Evolutionary conservation across 805 yeast genomes (phyloP), one percentile per base, ranked within the genome.

Genomic region (Schizosaccharomyces octosporus): DNA sequence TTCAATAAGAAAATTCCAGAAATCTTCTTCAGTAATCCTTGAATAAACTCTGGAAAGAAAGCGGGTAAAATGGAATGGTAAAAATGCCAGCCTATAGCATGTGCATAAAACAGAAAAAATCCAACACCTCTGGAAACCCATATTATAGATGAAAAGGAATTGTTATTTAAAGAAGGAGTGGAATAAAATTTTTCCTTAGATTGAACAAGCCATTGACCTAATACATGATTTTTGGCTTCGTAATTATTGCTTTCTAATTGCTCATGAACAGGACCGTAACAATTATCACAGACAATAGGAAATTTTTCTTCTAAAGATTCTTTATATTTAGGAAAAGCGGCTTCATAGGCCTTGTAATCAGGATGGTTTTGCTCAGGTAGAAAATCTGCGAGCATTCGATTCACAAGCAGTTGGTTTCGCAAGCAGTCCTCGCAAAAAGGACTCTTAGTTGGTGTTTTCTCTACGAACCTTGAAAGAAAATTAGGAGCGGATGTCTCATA

Each of bases 401-500:
- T 43, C n/a, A 61, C 51, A 5, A 63, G 24, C 7, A 48, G 48
- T 48, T 64, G 65, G 36, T 64, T 64, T 19, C 45, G 24, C 29
- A 45, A 27, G 43, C 65, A 64, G 15, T 32, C 54, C 27, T 58
- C 36, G 45, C 65, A 64, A 59, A 64, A 64, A 15, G 65, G 65
- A 9, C 63, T 31, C 31, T n/a, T 19, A 48, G n/a, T 45, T 17
- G 17, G 27, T 19, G 17, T 45, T n/a, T 11, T 45, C 11, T 39
- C 31, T 36, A 36, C 41, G 15, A 13, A 11, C 11, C 41, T 36
- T 9, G 51, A 45, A 13, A 45, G 51, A 24, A 45, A 45, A 13
- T 19, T 19, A 45, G 51, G 51, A n/a, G 24, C 54, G n/a, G 54
- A n/a, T 7, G 24, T 55, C 29, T 36, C 27, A 15, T 36, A 27